Percentiles rank a stretch among this genome's conserved stretches.
These are phyloP conservation scores for Panicum virgatum DNA, from an alignment of 202 grass and related monocot genomes.

Conservation along the genomic window DNA sequence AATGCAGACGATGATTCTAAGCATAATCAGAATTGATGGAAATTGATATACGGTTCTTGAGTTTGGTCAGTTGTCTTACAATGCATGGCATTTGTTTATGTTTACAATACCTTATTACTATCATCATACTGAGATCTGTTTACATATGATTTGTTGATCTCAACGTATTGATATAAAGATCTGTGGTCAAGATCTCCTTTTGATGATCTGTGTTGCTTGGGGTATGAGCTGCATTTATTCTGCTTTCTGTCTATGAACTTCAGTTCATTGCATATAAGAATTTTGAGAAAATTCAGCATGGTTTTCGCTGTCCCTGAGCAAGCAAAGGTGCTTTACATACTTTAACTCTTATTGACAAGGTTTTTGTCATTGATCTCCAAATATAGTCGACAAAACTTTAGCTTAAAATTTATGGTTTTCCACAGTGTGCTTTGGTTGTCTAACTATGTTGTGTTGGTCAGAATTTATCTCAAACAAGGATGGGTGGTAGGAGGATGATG, in stretches of 20 bases:
- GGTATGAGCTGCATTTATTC: background rate
- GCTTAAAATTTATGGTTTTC: background rate
- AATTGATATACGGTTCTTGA: background rate
- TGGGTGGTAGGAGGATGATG: conserved; percentile 70
- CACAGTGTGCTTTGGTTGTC: conserved; percentile 22
- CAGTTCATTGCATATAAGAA: background rate
- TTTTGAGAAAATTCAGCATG: background rate
- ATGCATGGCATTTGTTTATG: background rate
- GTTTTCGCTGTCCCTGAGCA: conserved; percentile 1
- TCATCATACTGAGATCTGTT: background rate
- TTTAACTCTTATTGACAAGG: background rate
- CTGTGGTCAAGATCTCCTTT: background rate
- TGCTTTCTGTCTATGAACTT: conserved; percentile 3
- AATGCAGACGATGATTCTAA: background rate
- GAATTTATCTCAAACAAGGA: conserved; percentile 92
- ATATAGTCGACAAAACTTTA: background rate
- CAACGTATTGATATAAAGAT: background rate
- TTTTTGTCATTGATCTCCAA: background rate
- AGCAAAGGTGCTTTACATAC: background rate
- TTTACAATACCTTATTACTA: background rate
- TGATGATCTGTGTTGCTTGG: background rate
- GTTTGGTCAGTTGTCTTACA: background rate
- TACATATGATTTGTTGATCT: background rate
- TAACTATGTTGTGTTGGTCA: conserved; percentile 37
- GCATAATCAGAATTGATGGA: background rate